phyloP scores from a whole-genome alignment of 2,329 filamentous ascomycete genomes.

The Aureobasidium sp. region DNA sequence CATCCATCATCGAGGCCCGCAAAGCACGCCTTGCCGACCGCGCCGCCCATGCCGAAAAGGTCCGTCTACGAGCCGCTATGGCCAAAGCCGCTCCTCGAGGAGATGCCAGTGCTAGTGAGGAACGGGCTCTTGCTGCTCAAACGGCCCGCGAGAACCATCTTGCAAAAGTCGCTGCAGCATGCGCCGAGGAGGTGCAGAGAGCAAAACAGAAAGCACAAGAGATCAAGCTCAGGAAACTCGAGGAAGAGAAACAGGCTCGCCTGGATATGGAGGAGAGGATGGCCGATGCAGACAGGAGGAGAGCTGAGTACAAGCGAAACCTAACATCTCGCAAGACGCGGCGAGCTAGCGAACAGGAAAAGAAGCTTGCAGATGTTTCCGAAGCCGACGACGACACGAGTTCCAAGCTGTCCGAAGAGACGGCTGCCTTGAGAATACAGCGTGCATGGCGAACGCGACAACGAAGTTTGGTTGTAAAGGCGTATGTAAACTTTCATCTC shows the following conservation, averaged over 20 bases:
- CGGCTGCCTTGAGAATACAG: constrained; percentile 61
- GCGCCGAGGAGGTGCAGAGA: constrained; percentile 74
- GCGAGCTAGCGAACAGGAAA: constrained; percentile 39
- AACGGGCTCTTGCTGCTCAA: constrained; percentile 69
- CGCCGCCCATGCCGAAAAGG: constrained; percentile 76
- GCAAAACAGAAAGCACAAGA: constrained; percentile 77
- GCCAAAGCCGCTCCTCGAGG: constrained; percentile 62
- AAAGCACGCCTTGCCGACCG: constrained; percentile 73
- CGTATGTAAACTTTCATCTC: constrained; percentile 60
- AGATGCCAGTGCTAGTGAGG: constrained; percentile 58
- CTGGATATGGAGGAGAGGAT: constrained; percentile 73
- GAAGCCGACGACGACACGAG: constrained; percentile 33
- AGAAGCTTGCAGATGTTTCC: constrained; percentile 44
- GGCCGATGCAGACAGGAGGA: constrained; percentile 66
- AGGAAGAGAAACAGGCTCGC: constrained; percentile 62
- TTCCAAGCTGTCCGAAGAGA: constrained; percentile 47
- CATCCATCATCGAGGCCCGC: constrained; percentile 73
- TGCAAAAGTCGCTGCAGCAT: constrained; percentile 72
- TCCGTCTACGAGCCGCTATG: constrained; percentile 66
- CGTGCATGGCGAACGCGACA: constrained; percentile 59
- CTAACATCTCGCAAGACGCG: constrained; percentile 40
- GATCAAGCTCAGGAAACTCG: constrained; percentile 73
- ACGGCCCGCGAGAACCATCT: constrained; percentile 73
- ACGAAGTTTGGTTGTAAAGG: constrained; percentile 54
- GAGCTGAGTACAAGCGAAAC: constrained; percentile 48